phyloP scores from a whole-genome alignment of 2,329 filamentous ascomycete genomes.

The Exophiala mesophila region DNA sequence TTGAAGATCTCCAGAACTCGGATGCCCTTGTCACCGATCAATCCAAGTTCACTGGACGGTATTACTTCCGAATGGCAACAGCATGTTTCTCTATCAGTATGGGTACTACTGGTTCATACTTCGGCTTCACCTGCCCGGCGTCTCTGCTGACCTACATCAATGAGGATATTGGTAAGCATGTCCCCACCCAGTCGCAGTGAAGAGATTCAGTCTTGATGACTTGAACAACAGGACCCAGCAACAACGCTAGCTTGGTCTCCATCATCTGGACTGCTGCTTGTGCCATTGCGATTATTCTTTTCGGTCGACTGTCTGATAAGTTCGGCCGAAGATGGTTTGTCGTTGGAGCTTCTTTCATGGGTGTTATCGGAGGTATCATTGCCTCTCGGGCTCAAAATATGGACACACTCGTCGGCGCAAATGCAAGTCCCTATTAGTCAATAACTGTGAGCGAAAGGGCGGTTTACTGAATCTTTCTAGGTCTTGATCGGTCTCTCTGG shows the following conservation, averaged over 20 bases:
- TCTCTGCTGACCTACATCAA: slow-evolving; percentile 18
- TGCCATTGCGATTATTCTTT: slow-evolving; percentile 15
- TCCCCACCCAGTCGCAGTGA: too few species aligned
- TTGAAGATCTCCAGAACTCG: slow-evolving; percentile 6
- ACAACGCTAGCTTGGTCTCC: slow-evolving; percentile 14
- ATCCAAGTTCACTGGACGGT: slow-evolving; percentile 3
- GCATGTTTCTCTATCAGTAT: not conserved
- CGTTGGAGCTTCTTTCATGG: slow-evolving; percentile 11
- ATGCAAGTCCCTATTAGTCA: slow-evolving; percentile 3
- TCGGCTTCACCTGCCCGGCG: slow-evolving; percentile 20
- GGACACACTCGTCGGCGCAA: slow-evolving; percentile 30
- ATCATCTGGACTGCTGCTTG: slow-evolving; percentile 15
- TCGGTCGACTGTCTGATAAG: slow-evolving; percentile 20
- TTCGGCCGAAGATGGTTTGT: slow-evolving; percentile 19
- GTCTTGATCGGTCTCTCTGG: slow-evolving; percentile 9
- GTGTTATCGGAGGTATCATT: slow-evolving; percentile 26
- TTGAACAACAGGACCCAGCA: slow-evolving; percentile 1
- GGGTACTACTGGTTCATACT: slow-evolving; percentile 1
- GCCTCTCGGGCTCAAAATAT: slow-evolving; percentile 30
- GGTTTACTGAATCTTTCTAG: too few species aligned
- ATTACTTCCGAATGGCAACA: slow-evolving; percentile 1
- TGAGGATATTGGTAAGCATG: slow-evolving; percentile 16
- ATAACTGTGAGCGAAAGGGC: too few species aligned
- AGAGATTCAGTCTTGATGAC: too few species aligned
- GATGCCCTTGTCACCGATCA: slow-evolving; percentile 3